phyloP scores from a whole-genome alignment of 1,284 basidiomycete genomes.

The Meripilus lineatus region DNA sequence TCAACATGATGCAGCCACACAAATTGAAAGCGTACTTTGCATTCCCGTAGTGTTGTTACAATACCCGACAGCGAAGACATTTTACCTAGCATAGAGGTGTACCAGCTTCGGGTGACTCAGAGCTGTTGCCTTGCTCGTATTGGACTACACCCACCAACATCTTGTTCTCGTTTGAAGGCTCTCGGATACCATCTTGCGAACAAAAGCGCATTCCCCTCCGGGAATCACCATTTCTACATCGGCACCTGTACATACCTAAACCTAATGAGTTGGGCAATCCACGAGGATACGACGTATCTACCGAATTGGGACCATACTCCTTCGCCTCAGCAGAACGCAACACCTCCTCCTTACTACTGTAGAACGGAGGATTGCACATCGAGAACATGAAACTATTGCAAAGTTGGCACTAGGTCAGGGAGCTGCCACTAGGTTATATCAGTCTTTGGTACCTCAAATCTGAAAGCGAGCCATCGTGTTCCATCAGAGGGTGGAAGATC shows the following conservation, averaged over 20 bases:
- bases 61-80: slow-evolving; percentile 67
- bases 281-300: slow-evolving; percentile 31
- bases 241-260: slow-evolving; percentile 77
- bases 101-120: slow-evolving; percentile 77
- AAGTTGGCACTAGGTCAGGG: background rate
- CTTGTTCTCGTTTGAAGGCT: slow-evolving; percentile 42
- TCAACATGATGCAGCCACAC: background rate
- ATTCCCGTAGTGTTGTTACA: slow-evolving; percentile 48
- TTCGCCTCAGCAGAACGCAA: slow-evolving; percentile 56
- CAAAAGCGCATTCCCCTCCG: slow-evolving; percentile 84
- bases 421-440: background rate
- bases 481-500: slow-evolving; percentile 33
- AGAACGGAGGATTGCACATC: slow-evolving; percentile 98
- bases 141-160: slow-evolving; percentile 44
- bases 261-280: background rate
- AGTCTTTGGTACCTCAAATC: background rate
- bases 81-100: slow-evolving; percentile 88
- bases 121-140: background rate
- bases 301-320: slow-evolving; percentile 57
- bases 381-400: slow-evolving; percentile 50
- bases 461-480: too few species aligned
- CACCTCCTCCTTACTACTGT: slow-evolving; percentile 69
- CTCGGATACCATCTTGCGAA: slow-evolving; percentile 75
- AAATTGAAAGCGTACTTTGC: slow-evolving; percentile 47
- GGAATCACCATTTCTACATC: slow-evolving; percentile 81